Conservation (phyloP, 306 rosid species). For the Erythrophleum fordii region DNA sequence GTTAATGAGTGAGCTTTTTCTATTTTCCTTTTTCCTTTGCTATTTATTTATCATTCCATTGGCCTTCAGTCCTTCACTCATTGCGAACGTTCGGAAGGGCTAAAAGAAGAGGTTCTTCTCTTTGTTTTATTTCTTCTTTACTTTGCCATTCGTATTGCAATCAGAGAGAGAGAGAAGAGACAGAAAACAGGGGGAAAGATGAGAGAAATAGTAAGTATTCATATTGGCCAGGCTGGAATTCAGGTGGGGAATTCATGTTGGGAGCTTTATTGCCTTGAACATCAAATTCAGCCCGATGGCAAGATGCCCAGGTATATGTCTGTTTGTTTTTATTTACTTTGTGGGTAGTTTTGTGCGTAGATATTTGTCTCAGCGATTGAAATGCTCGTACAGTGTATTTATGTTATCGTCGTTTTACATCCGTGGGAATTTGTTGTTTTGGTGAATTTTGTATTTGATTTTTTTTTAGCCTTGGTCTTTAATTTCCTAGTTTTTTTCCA, state of each 20-base stretch:
- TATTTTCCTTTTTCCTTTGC: not conserved
- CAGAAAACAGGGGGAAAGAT: constrained; percentile 30
- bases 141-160: constrained; percentile 3
- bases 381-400: constrained; percentile 9
- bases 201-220: constrained; percentile 77
- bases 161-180: constrained; percentile 5
- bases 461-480: constrained; percentile 2
- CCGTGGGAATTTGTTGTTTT: not conserved
- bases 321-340: not conserved
- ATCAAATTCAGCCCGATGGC: constrained; percentile 77
- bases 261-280: constrained; percentile 84
- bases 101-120: constrained; percentile 12
- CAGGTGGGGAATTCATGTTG: constrained; percentile 86
- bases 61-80: not conserved
- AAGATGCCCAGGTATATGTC: constrained; percentile 64
- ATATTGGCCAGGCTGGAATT: constrained; percentile 83
- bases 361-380: not conserved
- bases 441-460: constrained; percentile 24
- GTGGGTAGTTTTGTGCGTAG: not conserved
- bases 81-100: constrained; percentile 22
- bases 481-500: not conserved
- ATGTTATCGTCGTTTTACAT: not conserved
- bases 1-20: not conserved
- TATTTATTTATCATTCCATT: not conserved
- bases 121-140: constrained; percentile 19